A percentile compares a stretch with the other conserved stretches of the same genome.
These are phyloP conservation scores for Cadophora malorum DNA, from an alignment of 2,329 filamentous ascomycete genomes.

Conservation along the genomic window DNA sequence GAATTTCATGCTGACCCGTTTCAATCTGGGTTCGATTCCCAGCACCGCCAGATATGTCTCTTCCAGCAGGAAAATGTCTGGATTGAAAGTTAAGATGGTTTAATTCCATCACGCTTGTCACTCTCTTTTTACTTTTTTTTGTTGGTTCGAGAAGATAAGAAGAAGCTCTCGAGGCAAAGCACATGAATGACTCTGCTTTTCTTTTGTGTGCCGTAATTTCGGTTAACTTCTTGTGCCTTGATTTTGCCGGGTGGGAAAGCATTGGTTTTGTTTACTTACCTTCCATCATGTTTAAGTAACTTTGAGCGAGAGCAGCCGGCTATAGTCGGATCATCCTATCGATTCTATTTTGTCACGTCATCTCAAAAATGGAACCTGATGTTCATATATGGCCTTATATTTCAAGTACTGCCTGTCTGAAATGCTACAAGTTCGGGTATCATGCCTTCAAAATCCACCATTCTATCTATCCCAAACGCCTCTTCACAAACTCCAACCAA, in stretches of 20 bases:
- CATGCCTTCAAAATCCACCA: slow-evolving; percentile 6
- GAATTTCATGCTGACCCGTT: slow-evolving; percentile 40
- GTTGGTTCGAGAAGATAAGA: not conserved
- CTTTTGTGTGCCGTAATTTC: not conserved
- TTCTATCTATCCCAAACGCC: slow-evolving; percentile 37
- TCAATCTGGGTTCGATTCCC: slow-evolving; percentile 48
- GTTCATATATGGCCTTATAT: not conserved
- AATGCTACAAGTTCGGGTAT: slow-evolving; percentile 20
- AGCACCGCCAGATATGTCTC: slow-evolving; percentile 41
- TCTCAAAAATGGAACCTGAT: too few species aligned
- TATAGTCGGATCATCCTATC: too few species aligned
- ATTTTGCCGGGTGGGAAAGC: not conserved
- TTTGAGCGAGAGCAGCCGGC: too few species aligned
- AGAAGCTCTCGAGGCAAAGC: too few species aligned
- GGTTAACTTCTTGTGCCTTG: not conserved
- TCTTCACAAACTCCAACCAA: slow-evolving; percentile 57
- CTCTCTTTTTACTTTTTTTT: slow-evolving; percentile 36
- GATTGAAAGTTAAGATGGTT: slow-evolving; percentile 42
- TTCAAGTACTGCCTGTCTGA: slow-evolving; percentile 3
- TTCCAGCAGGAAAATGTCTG: slow-evolving; percentile 23
- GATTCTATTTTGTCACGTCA: too few species aligned
- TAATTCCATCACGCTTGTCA: slow-evolving; percentile 35
- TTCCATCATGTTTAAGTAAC: not conserved
- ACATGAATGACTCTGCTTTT: too few species aligned
- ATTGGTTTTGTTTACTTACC: not conserved